Evolutionary conservation across 495 filamentous ascomycete species (phyloP), one percentile per base, ranked within the genome.

Genomic region (Aspergillus steynii): DNA sequence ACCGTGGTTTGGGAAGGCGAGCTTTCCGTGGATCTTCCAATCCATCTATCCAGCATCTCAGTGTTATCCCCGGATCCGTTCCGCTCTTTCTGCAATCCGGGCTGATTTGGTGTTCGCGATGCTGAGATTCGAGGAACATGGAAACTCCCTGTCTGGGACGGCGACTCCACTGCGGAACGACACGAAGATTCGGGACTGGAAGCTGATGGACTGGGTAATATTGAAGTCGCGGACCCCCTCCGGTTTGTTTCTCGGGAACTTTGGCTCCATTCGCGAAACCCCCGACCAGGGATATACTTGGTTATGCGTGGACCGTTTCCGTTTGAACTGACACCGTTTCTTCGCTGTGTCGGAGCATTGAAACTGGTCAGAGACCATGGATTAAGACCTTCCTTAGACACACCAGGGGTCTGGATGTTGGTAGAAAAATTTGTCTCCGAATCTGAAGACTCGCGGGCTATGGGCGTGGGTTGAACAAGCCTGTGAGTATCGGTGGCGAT

Each of bases 21-120:
- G 0, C 50, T 55, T 37, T 73, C 71, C 1, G 71, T 72, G 0
- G 66, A 70, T 4, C 62, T 74, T 7, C 64, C 60, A 47, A 80
- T 78, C 76, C 69, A 77, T 12, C 74, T 75, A 55, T 80, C 77
- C 0, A 80, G 65, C 26, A 75, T 65, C 20, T 74, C 77, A 49
- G 76, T 80, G 0, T 72, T 74, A 54, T 76, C 76, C 5, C 69
- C 68, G 29, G 75, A 73, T 51, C 64, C 58, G 46, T 74, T 72
- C 5, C 64, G 67, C 31, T 74, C 67, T 29, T 73, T 20, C 20
- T 20, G 63, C 15, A 65, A 65, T 1, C 61, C 63, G 5, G 59
- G 68, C 15, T 51, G 60, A 68, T 29, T 37, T 60, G 12, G 50
- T n/a, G 9, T 58, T 46, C 34, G 47, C n/a, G 25, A 5, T 20